Evolutionary conservation across 768 basidiomycete genomes (phyloP).

Genomic region (Trametes sanguinea): DNA sequence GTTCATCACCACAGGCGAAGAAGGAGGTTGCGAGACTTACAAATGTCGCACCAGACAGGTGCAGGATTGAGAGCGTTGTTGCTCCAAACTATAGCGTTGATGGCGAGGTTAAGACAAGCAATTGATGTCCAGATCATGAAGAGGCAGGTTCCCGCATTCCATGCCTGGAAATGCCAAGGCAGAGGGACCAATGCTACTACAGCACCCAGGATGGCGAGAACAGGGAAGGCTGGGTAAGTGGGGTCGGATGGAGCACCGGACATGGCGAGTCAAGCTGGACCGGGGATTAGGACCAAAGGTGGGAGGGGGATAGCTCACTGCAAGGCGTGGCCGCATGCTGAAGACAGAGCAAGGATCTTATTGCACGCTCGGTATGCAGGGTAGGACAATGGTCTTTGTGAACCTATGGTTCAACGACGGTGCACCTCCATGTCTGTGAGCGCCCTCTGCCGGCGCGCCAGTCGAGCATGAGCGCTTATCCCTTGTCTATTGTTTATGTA

Average conservation of each 20-base stretch:
- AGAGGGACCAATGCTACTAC: conserved; percentile 48
- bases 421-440: too few relatives aligned
- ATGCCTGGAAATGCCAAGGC: conserved; percentile 56
- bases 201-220: conserved; percentile 47
- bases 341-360: background rate
- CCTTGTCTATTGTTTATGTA: background rate
- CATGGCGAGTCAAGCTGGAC: background rate
- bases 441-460: too few relatives aligned
- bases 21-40: conserved; percentile 40
- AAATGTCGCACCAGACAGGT: conserved; percentile 77
- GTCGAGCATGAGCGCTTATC: background rate
- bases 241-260: conserved; percentile 5
- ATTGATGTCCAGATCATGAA: conserved; percentile 49
- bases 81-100: conserved; percentile 66
- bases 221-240: conserved; percentile 21
- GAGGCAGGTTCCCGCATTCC: conserved; percentile 49
- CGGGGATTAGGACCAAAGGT: background rate
- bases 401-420: background rate
- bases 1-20: conserved; percentile 12
- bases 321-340: background rate
- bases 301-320: background rate
- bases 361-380: background rate
- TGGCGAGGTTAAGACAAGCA: conserved; percentile 41
- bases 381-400: background rate
- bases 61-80: conserved; percentile 46